Conservation (phyloP, 2,329 filamentous ascomycete genomes). For the Sporothrix brasiliensis region DNA sequence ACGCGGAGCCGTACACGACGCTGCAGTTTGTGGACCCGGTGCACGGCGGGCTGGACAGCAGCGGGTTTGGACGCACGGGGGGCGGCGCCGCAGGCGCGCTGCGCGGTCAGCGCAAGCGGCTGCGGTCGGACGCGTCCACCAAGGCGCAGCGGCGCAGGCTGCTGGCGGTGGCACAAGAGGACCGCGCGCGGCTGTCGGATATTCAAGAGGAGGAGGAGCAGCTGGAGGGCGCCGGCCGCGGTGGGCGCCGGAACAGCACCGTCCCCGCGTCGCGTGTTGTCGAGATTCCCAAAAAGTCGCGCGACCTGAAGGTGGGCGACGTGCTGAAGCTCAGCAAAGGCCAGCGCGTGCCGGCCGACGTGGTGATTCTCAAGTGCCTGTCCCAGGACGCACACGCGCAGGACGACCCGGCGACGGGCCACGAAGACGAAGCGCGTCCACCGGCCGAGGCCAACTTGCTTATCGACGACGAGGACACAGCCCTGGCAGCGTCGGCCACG, state of each 20-base stretch:
- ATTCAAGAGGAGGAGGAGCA: conserved; percentile 70
- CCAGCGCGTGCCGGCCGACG: conserved; percentile 90
- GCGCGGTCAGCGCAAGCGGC: conserved; percentile 45
- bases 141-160: conserved; percentile 46
- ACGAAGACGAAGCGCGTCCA: neutral
- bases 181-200: conserved; percentile 59
- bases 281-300: conserved; percentile 78
- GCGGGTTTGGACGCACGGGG: neutral
- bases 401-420: conserved; percentile 37
- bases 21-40: conserved; percentile 67
- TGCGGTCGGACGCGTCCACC: conserved; percentile 52
- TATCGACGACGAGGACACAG: conserved; percentile 36
- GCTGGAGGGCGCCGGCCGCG: conserved; percentile 48
- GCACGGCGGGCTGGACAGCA: conserved; percentile 36
- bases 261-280: conserved; percentile 56
- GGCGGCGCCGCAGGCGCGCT: conserved; percentile 29
- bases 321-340: conserved; percentile 92
- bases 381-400: conserved; percentile 42
- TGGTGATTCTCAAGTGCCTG: conserved; percentile 82
- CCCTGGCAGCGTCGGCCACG: neutral
- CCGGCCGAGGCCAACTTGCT: conserved; percentile 38
- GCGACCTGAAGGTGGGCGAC: conserved; percentile 90
- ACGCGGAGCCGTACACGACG: conserved; percentile 84
- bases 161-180: conserved; percentile 34
- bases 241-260: neutral